Evolutionary conservation across 140 eudicot genomes (phyloP).

Genomic region (Ambrosia hybrid): DNA sequence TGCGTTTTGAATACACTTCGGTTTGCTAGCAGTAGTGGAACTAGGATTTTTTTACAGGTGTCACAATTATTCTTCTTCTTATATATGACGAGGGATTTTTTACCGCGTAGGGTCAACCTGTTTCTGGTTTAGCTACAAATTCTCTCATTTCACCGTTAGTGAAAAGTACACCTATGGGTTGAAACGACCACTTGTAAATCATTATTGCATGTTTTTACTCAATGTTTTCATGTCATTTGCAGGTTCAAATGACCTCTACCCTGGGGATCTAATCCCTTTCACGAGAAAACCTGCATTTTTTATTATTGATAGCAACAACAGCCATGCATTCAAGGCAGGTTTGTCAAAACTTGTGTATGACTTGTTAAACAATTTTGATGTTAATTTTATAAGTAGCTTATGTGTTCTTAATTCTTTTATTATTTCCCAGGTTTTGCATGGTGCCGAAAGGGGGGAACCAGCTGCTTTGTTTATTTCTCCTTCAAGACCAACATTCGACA

Average conservation of each 20-base stretch:
- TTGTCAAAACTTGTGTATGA: slow-evolving; percentile 60
- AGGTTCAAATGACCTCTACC: slow-evolving; percentile 76
- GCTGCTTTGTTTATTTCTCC: slow-evolving; percentile 86
- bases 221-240: slow-evolving; percentile 27
- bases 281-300: slow-evolving; percentile 85
- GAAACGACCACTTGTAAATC: background rate
- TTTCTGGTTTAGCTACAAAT: background rate
- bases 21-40: too few species aligned
- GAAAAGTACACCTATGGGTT: background rate
- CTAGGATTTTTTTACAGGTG: too few species aligned
- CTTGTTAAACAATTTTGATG: background rate
- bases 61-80: too few species aligned
- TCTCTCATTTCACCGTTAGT: background rate
- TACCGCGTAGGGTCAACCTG: background rate
- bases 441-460: slow-evolving; percentile 88
- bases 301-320: slow-evolving; percentile 85
- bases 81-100: too few species aligned
- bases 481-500: slow-evolving; percentile 66
- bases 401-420: slow-evolving; percentile 5
- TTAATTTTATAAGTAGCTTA: background rate
- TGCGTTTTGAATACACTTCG: background rate
- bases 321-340: slow-evolving; percentile 99
- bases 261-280: slow-evolving; percentile 86
- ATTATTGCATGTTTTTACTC: background rate
- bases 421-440: slow-evolving; percentile 79